Base-by-base conservation (phyloP, 2,329 filamentous ascomycete species). In the Pestalotiopsis sp. region DNA sequence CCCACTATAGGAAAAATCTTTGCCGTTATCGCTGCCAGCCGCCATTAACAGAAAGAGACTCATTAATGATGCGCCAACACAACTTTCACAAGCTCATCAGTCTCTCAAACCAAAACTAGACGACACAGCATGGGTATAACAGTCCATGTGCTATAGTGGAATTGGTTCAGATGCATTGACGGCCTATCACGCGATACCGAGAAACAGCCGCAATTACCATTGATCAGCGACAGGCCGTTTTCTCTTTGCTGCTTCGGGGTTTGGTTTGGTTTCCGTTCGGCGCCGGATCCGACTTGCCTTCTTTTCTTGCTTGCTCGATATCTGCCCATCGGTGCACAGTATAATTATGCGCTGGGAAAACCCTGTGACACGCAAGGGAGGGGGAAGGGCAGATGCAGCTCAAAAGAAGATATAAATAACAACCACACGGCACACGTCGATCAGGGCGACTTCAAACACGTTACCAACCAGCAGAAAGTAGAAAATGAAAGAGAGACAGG, bases 391-490 rank as follows among this genome's bases (percentile, higher is more conserved):
- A n/a, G 5, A 17, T 14, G 17, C 6, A 52, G 45, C 45, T 52
- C n/a, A n/a, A 49, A n/a, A 45, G 41, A n/a, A 6, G 45, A 52
- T 66, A 67, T 67, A 67, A 59, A 67, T 59, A 67, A 59, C 52
- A 57, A 65, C 25, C 41, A 17, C 45, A 52, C 9, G 20, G 20
- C 13, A 12, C 45, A 52, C 39, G 65, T 60, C 65, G 65, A 67
- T 67, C 65, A 67, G 65, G 65, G 65, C 20, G 65, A 67, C 17
- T 41, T 60, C n/a, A 41, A 59, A 60, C 41, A 27, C n/a, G 61
- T 45, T 49, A 12, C 41, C 39, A 49, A 60, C 31, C 52, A 31
- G n/a, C 36, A 45, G 25, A 64, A 17, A 25, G 49, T 17, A 56
- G 41, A 45, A 20, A 25, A 23, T 49, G 5, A 38, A 31, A 62